phyloP scores from a whole-genome alignment of 169 alveolate genomes.

The Eimeria necatrix region DNA sequence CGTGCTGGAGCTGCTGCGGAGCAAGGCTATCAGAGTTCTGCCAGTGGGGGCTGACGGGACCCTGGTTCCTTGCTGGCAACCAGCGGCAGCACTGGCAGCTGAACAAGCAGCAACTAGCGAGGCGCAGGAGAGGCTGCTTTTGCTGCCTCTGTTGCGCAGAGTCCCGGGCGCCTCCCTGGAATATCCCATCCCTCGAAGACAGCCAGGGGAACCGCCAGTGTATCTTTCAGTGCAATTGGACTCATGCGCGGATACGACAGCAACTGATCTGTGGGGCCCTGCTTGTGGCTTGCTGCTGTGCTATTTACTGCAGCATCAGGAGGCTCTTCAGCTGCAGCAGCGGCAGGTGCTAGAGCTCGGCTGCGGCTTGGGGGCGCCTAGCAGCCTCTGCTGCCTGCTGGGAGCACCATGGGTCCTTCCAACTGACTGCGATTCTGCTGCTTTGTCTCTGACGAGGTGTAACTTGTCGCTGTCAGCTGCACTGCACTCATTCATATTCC shows the following conservation, averaged over 20 bases:
- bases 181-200: neutral
- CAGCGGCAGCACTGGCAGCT: neutral
- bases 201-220: neutral
- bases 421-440: conserved; percentile 37
- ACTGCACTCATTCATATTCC: neutral
- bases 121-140: conserved; percentile 8
- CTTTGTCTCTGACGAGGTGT: neutral
- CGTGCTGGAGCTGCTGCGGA: conserved; percentile 37
- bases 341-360: conserved; percentile 47
- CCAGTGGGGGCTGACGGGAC: conserved; percentile 31
- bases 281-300: conserved; percentile 54
- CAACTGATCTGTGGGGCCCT: conserved; percentile 38
- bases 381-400: conserved; percentile 6
- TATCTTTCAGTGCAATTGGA: neutral
- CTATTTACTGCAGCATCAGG: conserved; percentile 31
- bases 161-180: neutral
- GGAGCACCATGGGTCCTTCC: neutral
- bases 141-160: conserved; percentile 50
- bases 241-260: neutral
- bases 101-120: neutral
- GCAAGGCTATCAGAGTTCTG: neutral
- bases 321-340: conserved; percentile 60
- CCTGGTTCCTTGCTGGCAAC: neutral
- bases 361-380: conserved; percentile 57
- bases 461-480: neutral